Evolutionary conservation across 1,139 yeast genomes (phyloP).

Genomic region (Saccharomyces hybrid): DNA sequence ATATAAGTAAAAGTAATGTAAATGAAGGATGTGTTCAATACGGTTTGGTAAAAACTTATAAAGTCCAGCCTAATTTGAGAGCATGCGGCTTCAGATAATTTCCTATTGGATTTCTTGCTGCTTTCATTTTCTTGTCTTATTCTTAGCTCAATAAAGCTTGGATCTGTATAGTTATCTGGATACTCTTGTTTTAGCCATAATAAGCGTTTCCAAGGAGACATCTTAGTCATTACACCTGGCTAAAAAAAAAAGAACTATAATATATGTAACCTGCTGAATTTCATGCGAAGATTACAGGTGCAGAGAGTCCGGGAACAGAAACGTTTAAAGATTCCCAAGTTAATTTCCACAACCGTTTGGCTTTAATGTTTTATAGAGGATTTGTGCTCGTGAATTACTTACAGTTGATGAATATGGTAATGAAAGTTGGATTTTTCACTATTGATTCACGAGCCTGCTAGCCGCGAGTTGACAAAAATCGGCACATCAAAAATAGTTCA

Average conservation of each 20-base stretch:
- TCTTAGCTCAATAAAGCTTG: slow-evolving; percentile 66
- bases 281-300: neutral
- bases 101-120: slow-evolving; percentile 11
- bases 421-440: neutral
- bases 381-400: neutral
- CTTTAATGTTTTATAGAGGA: neutral
- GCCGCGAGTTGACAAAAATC: neutral
- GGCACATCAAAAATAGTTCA: neutral
- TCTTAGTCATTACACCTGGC: neutral
- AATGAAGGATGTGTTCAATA: slow-evolving; percentile 30
- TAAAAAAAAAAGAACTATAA: neutral
- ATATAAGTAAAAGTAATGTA: slow-evolving; percentile 34
- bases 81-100: slow-evolving; percentile 48
- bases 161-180: slow-evolving; percentile 87
- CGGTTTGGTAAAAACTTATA: slow-evolving; percentile 26
- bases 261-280: neutral
- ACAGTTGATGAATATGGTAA: neutral
- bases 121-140: slow-evolving; percentile 49
- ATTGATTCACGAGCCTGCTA: neutral
- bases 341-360: neutral
- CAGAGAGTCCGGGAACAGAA: neutral
- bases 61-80: slow-evolving; percentile 42
- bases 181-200: slow-evolving; percentile 83
- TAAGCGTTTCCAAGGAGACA: slow-evolving; percentile 60
- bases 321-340: neutral